Conservation (phyloP, 345 rosid genomes). For the Ceriops tagal region DNA sequence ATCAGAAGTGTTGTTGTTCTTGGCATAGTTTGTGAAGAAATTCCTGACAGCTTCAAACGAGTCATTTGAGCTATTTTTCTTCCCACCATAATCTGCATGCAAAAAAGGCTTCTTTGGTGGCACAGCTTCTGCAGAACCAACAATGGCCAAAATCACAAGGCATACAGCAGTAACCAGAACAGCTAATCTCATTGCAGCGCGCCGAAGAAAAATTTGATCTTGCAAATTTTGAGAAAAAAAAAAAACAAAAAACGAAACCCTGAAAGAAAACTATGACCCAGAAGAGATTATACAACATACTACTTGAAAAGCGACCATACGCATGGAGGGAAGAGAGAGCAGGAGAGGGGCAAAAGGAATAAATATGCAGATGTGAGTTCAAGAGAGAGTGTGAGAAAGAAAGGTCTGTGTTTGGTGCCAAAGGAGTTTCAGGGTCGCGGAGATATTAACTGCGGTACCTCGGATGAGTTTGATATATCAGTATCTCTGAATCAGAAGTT, state of each 20-base stretch:
- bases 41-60: conserved; percentile 8
- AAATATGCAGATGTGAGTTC: not conserved
- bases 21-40: conserved; percentile 8
- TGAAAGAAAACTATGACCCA: not conserved
- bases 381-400: not conserved
- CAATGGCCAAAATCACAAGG: conserved; percentile 14
- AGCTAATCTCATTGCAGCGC: conserved; percentile 25
- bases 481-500: conserved; percentile 20
- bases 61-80: conserved; percentile 1
- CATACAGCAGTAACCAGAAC: conserved; percentile 5
- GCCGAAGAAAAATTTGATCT: not conserved
- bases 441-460: conserved; percentile 21
- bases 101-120: conserved; percentile 15
- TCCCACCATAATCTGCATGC: not conserved
- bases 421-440: not conserved
- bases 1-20: conserved; percentile 10
- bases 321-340: not conserved
- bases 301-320: conserved; percentile 10
- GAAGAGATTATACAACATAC: not conserved
- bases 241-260: not conserved
- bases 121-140: conserved; percentile 11
- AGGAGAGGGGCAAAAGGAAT: conserved; percentile 29
- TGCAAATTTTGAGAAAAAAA: not conserved
- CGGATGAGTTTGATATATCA: conserved; percentile 23
- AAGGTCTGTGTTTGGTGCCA: not conserved